Percentiles rank a stretch among this genome's conserved stretches.
Evolutionary conservation across 1,284 basidiomycete genomes (phyloP).

Genomic region (Uromyces viciae-fabae): DNA sequence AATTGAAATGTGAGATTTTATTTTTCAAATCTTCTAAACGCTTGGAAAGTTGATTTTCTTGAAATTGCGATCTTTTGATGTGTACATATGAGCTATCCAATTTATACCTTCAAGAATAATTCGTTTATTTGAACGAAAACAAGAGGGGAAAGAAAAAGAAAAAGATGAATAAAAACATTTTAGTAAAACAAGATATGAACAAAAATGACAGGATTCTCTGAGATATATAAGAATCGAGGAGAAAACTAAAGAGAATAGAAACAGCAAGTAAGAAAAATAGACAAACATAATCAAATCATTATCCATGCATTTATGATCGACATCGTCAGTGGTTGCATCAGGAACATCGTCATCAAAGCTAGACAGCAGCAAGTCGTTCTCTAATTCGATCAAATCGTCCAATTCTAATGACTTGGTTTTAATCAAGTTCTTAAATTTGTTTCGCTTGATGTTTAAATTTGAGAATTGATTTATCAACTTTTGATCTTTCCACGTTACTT

Average conservation of each 20-base stretch:
- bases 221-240: too few relatives aligned
- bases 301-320: background rate
- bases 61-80: background rate
- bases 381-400: slow-evolving; percentile 17
- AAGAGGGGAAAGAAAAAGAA: background rate
- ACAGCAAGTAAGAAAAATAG: background rate
- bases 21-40: background rate
- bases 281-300: slow-evolving; percentile 21
- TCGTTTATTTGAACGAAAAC: background rate
- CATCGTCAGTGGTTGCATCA: background rate
- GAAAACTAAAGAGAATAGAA: background rate
- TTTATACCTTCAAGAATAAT: background rate
- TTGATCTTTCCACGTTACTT: slow-evolving; percentile 15
- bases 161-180: background rate
- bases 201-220: too few relatives aligned
- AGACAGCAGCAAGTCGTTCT: slow-evolving; percentile 9
- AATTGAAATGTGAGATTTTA: background rate
- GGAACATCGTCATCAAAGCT: background rate
- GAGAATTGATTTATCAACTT: slow-evolving; percentile 17
- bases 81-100: slow-evolving; percentile 26
- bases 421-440: background rate
- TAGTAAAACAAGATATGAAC: too few relatives aligned
- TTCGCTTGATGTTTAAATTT: slow-evolving; percentile 3
- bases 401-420: background rate
- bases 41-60: background rate